Evolutionary conservation across 2,329 filamentous ascomycete genomes (phyloP).

Genomic region (Claviceps africana): DNA sequence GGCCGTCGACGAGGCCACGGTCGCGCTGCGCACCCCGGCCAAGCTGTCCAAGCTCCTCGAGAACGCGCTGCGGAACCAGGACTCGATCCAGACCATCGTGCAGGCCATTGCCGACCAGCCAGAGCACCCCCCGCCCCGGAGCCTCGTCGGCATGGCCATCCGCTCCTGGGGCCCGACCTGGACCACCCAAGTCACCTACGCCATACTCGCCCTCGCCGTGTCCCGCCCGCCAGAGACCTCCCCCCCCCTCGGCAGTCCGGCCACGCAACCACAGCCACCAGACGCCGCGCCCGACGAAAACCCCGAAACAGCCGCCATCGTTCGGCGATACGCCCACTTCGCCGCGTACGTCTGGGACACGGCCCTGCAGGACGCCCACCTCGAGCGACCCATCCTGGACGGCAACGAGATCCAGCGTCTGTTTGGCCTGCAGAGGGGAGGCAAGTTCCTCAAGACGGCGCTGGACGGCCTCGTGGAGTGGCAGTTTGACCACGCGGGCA

Average conservation of each 20-base stretch:
- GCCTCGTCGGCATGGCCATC: conserved; percentile 9
- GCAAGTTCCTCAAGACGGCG: conserved; percentile 6
- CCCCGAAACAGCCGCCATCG: neutral
- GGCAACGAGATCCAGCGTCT: conserved; percentile 7
- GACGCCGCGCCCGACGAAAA: too few species aligned
- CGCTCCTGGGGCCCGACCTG: conserved; percentile 9
- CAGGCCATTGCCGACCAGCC: neutral
- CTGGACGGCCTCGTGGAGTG: conserved; percentile 6
- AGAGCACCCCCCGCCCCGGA: neutral
- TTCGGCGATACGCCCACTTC: conserved; percentile 1
- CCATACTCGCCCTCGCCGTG: conserved; percentile 3
- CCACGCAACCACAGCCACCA: too few species aligned
- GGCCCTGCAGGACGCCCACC: conserved; percentile 3
- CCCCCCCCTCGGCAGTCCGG: too few species aligned
- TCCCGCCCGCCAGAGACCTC: too few species aligned
- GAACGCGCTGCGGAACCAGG: conserved; percentile 6
- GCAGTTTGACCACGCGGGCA: conserved; percentile 8
- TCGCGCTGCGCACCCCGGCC: conserved; percentile 4
- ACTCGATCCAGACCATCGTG: conserved; percentile 2
- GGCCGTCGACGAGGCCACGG: conserved; percentile 6
- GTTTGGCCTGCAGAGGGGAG: conserved; percentile 6
- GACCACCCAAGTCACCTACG: conserved; percentile 7
- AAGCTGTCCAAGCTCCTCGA: conserved; percentile 6
- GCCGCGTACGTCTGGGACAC: conserved; percentile 5
- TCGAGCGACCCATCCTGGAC: conserved; percentile 5